A percentile compares a stretch with the other conserved stretches of the same genome.
Conservation (phyloP, 257 asterid species). For the Solanum neorickii region DNA sequence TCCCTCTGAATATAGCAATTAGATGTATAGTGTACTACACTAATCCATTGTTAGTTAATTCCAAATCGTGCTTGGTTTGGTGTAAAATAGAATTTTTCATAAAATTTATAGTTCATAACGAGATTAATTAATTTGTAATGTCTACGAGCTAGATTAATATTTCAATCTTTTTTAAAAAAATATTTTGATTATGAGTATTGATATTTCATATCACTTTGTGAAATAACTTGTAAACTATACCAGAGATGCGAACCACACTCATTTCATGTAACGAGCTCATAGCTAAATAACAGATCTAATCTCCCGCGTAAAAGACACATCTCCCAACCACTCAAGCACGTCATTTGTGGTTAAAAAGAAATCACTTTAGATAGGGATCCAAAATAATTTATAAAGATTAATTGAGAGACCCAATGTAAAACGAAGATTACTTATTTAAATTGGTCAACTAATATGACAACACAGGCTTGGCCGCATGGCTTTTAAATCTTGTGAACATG, state of each 20-base stretch:
- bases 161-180: neutral
- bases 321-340: neutral
- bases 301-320: neutral
- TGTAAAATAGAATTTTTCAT: neutral
- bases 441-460: neutral
- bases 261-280: neutral
- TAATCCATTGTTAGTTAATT: neutral
- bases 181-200: neutral
- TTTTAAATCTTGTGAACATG: neutral
- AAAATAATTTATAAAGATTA: neutral
- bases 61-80: neutral
- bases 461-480: neutral
- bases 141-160: neutral
- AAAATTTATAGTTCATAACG: neutral
- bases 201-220: neutral
- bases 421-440: neutral
- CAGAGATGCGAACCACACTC: accelerated
- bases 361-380: neutral
- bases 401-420: neutral
- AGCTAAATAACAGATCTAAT: neutral
- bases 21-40: neutral
- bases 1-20: neutral
- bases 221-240: neutral
- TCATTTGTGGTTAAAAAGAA: neutral
- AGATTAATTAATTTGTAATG: neutral